Conservation (phyloP, 805 yeast species). For the Kazachstania taianensis region DNA sequence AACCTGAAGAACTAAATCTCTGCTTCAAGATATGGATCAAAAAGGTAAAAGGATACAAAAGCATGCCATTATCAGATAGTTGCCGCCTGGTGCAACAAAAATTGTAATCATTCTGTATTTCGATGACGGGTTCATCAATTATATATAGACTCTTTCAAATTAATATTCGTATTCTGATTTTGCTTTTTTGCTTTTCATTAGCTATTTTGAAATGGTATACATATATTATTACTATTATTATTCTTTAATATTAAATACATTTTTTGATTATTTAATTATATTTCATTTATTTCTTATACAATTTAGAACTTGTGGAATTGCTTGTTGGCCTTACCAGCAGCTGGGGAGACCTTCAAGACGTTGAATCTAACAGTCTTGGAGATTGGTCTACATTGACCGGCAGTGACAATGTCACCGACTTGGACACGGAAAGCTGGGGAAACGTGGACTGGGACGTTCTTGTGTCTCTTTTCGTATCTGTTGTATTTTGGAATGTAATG, state of each 20-base stretch:
- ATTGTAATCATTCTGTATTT: no score
- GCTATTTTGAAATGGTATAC: no score
- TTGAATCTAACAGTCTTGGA: slow-evolving; percentile 99
- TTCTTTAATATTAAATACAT: background rate
- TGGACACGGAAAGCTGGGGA: slow-evolving; percentile 99
- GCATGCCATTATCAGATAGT: slow-evolving; percentile 29
- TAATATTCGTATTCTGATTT: background rate
- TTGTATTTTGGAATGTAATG: slow-evolving; percentile 99
- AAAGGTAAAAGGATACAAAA: slow-evolving; percentile 38
- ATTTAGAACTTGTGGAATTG: slow-evolving; percentile 92
- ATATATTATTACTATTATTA: no score
- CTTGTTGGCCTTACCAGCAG: slow-evolving; percentile 74
- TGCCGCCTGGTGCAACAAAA: no score
- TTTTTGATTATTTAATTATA: background rate
- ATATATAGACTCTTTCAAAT: no score
- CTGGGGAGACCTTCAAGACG: slow-evolving; percentile 89
- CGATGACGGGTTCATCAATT: no score
- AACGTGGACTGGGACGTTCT: slow-evolving; percentile 98
- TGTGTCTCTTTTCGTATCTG: slow-evolving; percentile 99
- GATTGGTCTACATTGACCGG: slow-evolving; percentile 99
- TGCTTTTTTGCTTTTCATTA: no score
- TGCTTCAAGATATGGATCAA: slow-evolving; percentile 50
- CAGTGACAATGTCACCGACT: slow-evolving; percentile 98
- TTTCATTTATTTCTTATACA: background rate
- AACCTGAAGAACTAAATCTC: slow-evolving; percentile 46